Evolutionary conservation across 768 basidiomycete species (phyloP), one percentile per base, ranked within the genome.

Genomic region (Tricholoma sp.): DNA sequence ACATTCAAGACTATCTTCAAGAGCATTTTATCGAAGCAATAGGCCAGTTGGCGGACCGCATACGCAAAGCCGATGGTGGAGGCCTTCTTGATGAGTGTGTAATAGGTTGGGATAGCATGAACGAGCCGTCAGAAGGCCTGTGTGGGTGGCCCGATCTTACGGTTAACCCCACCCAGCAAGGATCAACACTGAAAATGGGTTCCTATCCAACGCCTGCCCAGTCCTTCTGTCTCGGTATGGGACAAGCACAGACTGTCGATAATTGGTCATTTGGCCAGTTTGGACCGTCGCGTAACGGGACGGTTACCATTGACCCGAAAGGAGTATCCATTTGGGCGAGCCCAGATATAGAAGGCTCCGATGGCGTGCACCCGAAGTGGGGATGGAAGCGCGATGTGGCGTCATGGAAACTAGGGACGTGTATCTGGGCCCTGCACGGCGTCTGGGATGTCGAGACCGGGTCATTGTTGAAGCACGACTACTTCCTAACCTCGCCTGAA

Each of bases 31-130:
- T 90, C 58, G 79, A 77, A 13, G 92, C 94, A 0, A 82, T 90
- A 60, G 89, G 85, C 2, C 74, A 74, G 39, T 78, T 97, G 28
- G 92, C 89, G 0, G 86, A 92, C 67, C 78, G 81, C 34, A 86
- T 97, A 52, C 73, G 77, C 5, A 84, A 84, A n/a, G 86, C 85
- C 0, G 89, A 87, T 0, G 87, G 82, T 0, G 89, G 88, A 0
- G 86, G 82, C 33, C 70, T 98, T 36, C 68, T 91, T 18, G 94
- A 98, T 31, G 84, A 85, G 39, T 94, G 93, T 61, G 81, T 99
- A 10, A 87, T 98, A 49, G 97, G 97, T 0, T 98, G 96, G 97
- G 97, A 99, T 67, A 88, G 86, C 62, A 74, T 98, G 70, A 98
- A 99, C 69, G 97, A 99, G 69, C 96, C 97, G 0, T 85, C 84